Percentiles rank a stretch among this genome's conserved stretches.
Conservation (phyloP, 768 basidiomycete species). For the Ramaria rubella region DNA sequence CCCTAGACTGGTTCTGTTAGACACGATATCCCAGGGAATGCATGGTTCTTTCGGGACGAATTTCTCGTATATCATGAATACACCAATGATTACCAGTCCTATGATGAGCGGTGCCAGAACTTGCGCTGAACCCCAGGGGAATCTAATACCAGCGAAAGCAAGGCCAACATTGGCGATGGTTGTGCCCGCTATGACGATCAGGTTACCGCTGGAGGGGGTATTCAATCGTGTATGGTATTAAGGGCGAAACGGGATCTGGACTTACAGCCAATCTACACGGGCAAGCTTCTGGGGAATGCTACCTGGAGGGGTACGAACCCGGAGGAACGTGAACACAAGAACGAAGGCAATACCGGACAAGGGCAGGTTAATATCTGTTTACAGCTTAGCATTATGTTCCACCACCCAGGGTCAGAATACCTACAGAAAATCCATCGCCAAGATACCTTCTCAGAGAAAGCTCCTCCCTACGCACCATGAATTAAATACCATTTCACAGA, state of each 20-base stretch:
- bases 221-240: conserved; percentile 12
- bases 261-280: conserved; percentile 27
- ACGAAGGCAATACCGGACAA: conserved; percentile 19
- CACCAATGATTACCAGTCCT: conserved; percentile 22
- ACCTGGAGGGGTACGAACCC: conserved; percentile 17
- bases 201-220: conserved; percentile 21
- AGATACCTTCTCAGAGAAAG: background rate
- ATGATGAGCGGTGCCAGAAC: conserved; percentile 32
- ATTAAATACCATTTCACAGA: conserved; percentile 13
- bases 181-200: conserved; percentile 19
- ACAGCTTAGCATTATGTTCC: background rate
- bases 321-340: conserved; percentile 16
- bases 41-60: conserved; percentile 11
- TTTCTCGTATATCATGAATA: conserved; percentile 20
- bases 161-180: conserved; percentile 16
- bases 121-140: conserved; percentile 28
- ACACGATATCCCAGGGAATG: background rate
- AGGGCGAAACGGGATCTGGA: conserved; percentile 12
- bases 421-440: background rate
- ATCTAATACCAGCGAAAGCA: conserved; percentile 31
- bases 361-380: conserved; percentile 23
- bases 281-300: conserved; percentile 17
- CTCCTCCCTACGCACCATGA: background rate
- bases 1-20: background rate
- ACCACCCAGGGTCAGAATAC: background rate